Base-by-base conservation (phyloP, 768 basidiomycete species). In the Naganishia vaughanmartiniae region DNA sequence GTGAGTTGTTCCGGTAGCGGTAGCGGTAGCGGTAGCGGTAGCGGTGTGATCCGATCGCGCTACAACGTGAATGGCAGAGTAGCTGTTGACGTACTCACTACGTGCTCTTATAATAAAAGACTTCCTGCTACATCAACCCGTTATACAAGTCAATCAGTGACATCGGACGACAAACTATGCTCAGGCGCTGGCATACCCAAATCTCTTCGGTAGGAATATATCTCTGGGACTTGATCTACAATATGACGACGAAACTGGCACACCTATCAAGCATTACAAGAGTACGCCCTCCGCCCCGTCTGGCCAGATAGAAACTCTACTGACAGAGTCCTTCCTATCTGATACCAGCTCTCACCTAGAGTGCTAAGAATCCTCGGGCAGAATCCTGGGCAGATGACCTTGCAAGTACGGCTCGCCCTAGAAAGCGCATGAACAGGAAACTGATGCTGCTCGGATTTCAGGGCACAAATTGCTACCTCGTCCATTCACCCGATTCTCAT, bases 341-440 rank as follows among this genome's bases (percentile, higher is more conserved):
- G 30, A 2, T 2, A 11, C 3, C 30, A 69, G 68, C 68, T 69
- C 17, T 69, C 68, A 17, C 30, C 33, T 30, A 57, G 68, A 30
- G 68, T 69, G 5, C 46, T 60, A 4, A 57, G 68, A 2, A 54
- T 69, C n/a, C 68, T 69, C 33, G 68, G 39, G n/a, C 56, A 69
- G 69, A 70, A 70, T 36, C 69, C 69, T 2, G 63, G 69, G 7
- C 48, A 51, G 36, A 70, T 70, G 69, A 70, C 69, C n/a, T 46
- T 70, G 48, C 67, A 68, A 51, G 65, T 66, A 54, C 21, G 65
- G 4, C 36, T 21, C 17, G 42, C 12, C 19, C 7, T 10, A 19
- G 11, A 28, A 4, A 3, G 6, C 2, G 24, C 39, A 6, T 28
- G 14, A 45, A 45, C n/a, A 15, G 1, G 19, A 48, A 21, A 24